Conservation (phyloP, 2,329 filamentous ascomycete genomes). For the Alternaria conjuncta region DNA sequence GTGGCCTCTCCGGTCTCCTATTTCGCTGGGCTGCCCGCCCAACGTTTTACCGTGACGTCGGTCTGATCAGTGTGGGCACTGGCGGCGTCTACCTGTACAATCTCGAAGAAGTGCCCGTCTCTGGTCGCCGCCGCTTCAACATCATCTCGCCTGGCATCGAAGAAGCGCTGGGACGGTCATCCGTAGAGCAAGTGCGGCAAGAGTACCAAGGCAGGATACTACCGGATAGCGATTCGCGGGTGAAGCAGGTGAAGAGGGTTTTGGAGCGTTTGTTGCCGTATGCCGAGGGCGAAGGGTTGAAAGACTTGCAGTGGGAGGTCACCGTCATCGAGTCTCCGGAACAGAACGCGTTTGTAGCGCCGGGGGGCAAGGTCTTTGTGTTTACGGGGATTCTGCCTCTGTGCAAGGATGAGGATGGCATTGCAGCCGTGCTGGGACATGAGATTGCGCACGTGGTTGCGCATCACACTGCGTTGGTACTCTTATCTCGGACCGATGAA, state of each 20-base stretch:
- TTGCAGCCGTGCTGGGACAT: conserved; percentile 78
- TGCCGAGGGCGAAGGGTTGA: conserved; percentile 56
- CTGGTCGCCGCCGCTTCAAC: conserved; percentile 76
- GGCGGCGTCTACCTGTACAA: conserved; percentile 70
- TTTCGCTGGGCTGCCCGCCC: conserved; percentile 52
- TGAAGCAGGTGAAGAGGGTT: conserved; percentile 65
- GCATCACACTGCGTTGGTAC: conserved; percentile 42
- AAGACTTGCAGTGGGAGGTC: conserved; percentile 69
- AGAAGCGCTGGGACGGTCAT: conserved; percentile 58
- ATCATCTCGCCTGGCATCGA: conserved; percentile 65
- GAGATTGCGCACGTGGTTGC: conserved; percentile 76
- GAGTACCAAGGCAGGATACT: conserved; percentile 63
- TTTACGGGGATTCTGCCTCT: conserved; percentile 75
- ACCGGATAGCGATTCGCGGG: conserved; percentile 64
- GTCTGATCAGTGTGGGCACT: conserved; percentile 50
- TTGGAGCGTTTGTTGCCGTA: conserved; percentile 71
- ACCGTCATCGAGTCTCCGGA: conserved; percentile 73
- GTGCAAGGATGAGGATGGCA: conserved; percentile 69
- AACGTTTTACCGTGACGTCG: conserved; percentile 56
- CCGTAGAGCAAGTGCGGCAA: conserved; percentile 65
- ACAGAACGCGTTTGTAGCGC: conserved; percentile 78
- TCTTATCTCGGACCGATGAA: background rate
- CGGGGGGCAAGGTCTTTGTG: conserved; percentile 80
- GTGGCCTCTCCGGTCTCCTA: conserved; percentile 31
- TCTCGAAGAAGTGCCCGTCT: conserved; percentile 74